Evolutionary conservation across 169 alveolate genomes (phyloP).

Genomic region (Cryptosporidium baileyi): DNA sequence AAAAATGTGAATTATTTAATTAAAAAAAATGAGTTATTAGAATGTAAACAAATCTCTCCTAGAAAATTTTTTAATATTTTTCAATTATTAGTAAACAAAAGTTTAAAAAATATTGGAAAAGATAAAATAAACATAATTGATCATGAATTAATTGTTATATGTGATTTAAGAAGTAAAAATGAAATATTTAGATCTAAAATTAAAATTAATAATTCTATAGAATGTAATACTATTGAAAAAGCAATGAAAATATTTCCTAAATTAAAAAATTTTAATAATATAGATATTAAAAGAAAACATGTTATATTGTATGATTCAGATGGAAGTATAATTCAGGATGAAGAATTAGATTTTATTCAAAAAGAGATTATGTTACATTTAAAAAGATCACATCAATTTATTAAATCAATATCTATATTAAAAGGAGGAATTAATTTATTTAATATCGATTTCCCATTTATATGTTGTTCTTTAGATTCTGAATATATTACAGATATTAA

Average conservation of each 20-base stretch:
- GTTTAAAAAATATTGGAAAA: neutral
- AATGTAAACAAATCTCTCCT: slow-evolving; percentile 5
- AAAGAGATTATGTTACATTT: slow-evolving; percentile 15
- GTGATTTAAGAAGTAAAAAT: slow-evolving; percentile 24
- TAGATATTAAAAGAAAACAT: neutral
- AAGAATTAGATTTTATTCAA: slow-evolving; percentile 2
- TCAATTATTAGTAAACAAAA: slow-evolving; percentile 11
- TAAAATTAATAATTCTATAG: slow-evolving; percentile 11
- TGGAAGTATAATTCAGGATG: neutral
- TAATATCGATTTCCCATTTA: slow-evolving; percentile 26
- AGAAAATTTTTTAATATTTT: slow-evolving; percentile 12
- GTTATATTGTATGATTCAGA: slow-evolving; percentile 25
- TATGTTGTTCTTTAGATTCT: slow-evolving; percentile 10
- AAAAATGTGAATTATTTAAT: neutral
- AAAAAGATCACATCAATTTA: neutral
- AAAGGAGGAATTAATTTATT: slow-evolving; percentile 21
- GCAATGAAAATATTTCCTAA: neutral
- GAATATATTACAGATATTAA: slow-evolving; percentile 17
- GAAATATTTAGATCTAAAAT: neutral
- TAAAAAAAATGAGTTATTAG: neutral
- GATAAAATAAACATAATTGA: neutral
- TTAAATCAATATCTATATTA: slow-evolving; percentile 19
- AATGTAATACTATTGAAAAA: slow-evolving; percentile 20
- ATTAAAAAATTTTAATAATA: neutral
- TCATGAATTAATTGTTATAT: neutral